phyloP scores from a whole-genome alignment of 371 early-diverging fungal species.

The Actinomortierella wolfii region DNA sequence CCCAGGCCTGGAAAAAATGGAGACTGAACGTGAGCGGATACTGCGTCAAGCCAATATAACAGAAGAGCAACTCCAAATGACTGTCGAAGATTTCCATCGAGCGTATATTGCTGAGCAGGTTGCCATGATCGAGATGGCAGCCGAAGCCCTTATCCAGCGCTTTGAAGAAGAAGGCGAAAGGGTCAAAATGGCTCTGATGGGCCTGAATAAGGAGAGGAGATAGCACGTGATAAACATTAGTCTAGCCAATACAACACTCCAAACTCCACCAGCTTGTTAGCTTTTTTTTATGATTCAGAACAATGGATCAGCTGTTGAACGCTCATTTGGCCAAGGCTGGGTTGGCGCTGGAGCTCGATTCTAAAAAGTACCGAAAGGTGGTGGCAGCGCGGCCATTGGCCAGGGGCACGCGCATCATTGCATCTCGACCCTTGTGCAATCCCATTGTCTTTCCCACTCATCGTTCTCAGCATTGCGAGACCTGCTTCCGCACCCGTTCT shows the following conservation, averaged over 20 bases:
- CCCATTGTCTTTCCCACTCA: slow-evolving; percentile 44
- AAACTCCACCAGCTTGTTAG: too few species aligned
- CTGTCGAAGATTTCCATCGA: slow-evolving; percentile 41
- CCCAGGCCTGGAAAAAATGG: too few species aligned
- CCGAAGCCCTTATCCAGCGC: slow-evolving; percentile 29
- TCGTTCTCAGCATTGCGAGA: slow-evolving; percentile 39
- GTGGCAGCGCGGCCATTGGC: slow-evolving; percentile 22
- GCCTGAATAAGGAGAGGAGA: too few species aligned
- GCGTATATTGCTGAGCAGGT: slow-evolving; percentile 21
- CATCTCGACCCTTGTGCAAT: slow-evolving; percentile 40
- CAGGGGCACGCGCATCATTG: slow-evolving; percentile 23
- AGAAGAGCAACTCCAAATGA: slow-evolving; percentile 28
- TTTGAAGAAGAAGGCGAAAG: slow-evolving; percentile 39
- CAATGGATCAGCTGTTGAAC: too few species aligned
- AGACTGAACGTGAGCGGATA: slow-evolving; percentile 7
- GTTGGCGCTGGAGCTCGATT: slow-evolving; percentile 25
- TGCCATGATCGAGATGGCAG: slow-evolving; percentile 21
- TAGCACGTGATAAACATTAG: too few species aligned
- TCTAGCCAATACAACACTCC: too few species aligned
- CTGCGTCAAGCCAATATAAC: slow-evolving; percentile 14
- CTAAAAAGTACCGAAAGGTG: slow-evolving; percentile 35
- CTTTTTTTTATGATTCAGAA: too few species aligned
- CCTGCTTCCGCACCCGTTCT: slow-evolving; percentile 21
- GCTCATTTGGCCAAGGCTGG: slow-evolving; percentile 28
- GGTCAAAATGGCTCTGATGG: slow-evolving; percentile 22